Percentiles rank a stretch among this genome's conserved stretches.
phyloP scores from a whole-genome alignment of 2,329 filamentous ascomycete species.

The Talaromyces sp. region DNA sequence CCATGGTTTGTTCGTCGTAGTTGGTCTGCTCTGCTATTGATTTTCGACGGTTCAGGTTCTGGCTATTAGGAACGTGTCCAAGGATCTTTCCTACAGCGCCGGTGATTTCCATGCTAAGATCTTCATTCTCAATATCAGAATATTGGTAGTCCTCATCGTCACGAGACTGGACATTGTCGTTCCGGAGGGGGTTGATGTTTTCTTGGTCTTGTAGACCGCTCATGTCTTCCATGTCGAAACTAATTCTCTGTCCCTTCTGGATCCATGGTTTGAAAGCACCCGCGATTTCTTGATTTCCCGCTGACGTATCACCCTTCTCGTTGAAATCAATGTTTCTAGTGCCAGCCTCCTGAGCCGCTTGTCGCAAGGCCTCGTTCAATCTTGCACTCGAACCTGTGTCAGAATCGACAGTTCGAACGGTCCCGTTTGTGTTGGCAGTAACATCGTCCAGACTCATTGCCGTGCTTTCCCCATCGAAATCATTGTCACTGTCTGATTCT shows the following conservation, averaged over 20 bases:
- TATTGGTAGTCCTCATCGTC: constrained; percentile 13
- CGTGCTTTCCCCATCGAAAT: constrained; percentile 62
- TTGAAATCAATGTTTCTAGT: constrained; percentile 63
- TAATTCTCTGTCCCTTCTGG: constrained; percentile 38
- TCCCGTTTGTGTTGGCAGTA: constrained; percentile 63
- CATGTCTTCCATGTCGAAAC: constrained; percentile 39
- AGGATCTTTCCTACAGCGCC: constrained; percentile 76
- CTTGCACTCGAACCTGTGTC: constrained; percentile 65
- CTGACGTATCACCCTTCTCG: constrained; percentile 65
- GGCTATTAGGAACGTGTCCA: constrained; percentile 33
- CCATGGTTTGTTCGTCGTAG: constrained; percentile 45
- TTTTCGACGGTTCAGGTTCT: constrained; percentile 40
- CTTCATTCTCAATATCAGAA: constrained; percentile 53
- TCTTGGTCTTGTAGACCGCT: constrained; percentile 43
- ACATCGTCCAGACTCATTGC: constrained; percentile 80
- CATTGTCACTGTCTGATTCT: constrained; percentile 47
- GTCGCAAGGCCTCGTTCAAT: constrained; percentile 71
- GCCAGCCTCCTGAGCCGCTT: constrained; percentile 70
- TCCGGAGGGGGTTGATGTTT: constrained; percentile 34
- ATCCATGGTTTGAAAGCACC: constrained; percentile 48
- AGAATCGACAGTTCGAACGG: constrained; percentile 52
- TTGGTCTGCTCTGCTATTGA: constrained; percentile 40
- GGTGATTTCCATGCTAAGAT: constrained; percentile 94
- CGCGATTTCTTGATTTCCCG: constrained; percentile 61
- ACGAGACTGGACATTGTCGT: background rate